A percentile compares a stretch with the other conserved stretches of the same genome.
Conservation (phyloP, 1,284 basidiomycete genomes). For the Sporisorium reilianum region DNA sequence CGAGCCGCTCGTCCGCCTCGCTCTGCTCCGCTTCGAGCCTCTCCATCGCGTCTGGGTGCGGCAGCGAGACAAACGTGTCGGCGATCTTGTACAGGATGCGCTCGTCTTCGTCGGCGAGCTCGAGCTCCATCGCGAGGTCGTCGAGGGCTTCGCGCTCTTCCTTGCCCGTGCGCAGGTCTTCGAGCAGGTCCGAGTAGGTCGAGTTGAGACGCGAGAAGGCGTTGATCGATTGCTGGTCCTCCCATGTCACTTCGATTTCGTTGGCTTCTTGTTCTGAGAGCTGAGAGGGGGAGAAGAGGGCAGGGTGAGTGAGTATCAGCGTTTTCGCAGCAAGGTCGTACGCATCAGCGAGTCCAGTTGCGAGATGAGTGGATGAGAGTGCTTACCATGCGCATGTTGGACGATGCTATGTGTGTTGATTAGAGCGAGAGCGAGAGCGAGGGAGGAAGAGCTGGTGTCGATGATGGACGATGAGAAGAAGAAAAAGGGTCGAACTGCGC, state of each 20-base stretch:
- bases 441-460: constrained; percentile 2
- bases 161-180: constrained; percentile 79
- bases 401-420: background rate
- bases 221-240: constrained; percentile 94
- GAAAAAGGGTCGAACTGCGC: background rate
- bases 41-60: constrained; percentile 78
- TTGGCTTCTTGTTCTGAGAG: constrained; percentile 71
- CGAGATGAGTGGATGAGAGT: background rate
- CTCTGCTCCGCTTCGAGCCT: constrained; percentile 80
- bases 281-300: constrained; percentile 1
- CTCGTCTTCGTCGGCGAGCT: constrained; percentile 71
- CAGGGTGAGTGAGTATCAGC: background rate
- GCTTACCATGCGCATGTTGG: constrained; percentile 51
- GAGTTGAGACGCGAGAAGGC: constrained; percentile 91
- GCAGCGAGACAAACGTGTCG: constrained; percentile 86
- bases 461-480: constrained; percentile 4
- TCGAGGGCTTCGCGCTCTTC: constrained; percentile 93
- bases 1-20: constrained; percentile 76
- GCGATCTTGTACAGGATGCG: constrained; percentile 84
- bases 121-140: constrained; percentile 86
- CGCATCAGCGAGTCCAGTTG: background rate
- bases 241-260: constrained; percentile 88
- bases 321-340: too few relatives aligned
- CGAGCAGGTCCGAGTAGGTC: constrained; percentile 79
- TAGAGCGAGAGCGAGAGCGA: background rate